Conservation (phyloP, 2,329 filamentous ascomycete species). For the Epichloe typhina region DNA sequence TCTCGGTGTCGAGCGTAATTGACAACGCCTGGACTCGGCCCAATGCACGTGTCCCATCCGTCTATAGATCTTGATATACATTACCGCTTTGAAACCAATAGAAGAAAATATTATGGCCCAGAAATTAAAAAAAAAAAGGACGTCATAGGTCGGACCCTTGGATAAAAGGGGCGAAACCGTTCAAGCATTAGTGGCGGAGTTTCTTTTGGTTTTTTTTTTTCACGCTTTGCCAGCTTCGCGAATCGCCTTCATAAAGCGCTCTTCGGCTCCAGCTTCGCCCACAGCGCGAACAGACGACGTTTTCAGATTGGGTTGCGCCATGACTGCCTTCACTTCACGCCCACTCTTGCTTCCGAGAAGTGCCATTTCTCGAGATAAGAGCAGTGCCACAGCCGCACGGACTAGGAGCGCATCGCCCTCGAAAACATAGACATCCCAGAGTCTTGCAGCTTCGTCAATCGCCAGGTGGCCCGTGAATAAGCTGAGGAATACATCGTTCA, state of each 20-base stretch:
- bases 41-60: conserved; percentile 1
- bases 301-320: conserved; percentile 18
- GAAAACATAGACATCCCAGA: conserved; percentile 77
- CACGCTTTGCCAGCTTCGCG: conserved; percentile 23
- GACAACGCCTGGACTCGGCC: conserved; percentile 8
- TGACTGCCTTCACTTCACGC: conserved; percentile 29
- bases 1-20: background rate
- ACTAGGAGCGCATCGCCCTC: conserved; percentile 65
- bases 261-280: conserved; percentile 33
- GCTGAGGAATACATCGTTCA: conserved; percentile 47
- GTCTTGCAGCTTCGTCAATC: conserved; percentile 55
- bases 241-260: conserved; percentile 25
- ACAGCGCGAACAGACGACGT: conserved; percentile 21
- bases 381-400: conserved; percentile 54
- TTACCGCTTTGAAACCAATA: conserved; percentile 10
- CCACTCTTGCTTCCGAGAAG: conserved; percentile 33
- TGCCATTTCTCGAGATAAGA: conserved; percentile 40
- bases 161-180: background rate
- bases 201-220: background rate
- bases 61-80: conserved; percentile 14
- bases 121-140: background rate
- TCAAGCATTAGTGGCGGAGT: background rate
- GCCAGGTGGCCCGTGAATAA: conserved; percentile 51
- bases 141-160: background rate
- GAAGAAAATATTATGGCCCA: conserved; percentile 4